Percentiles rank a stretch among this genome's conserved stretches.
phyloP scores from a whole-genome alignment of 352 stramenopile species.

The Thraustochytrium sp. region DNA sequence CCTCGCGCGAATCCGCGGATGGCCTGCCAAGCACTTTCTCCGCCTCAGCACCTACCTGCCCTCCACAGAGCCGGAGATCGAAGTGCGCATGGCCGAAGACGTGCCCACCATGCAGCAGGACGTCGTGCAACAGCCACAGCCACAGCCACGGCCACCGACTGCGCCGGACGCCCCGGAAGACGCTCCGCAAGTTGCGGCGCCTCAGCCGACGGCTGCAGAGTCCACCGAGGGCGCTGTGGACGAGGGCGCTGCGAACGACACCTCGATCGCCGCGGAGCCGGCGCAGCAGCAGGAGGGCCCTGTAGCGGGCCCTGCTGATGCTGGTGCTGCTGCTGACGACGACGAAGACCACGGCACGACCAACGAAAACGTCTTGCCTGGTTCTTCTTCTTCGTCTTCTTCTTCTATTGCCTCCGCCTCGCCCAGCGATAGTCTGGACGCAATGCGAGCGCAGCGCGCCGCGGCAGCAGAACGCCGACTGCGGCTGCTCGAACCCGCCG shows the following conservation, averaged over 20 bases:
- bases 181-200: no score
- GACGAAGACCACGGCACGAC: no score
- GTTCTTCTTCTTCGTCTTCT: no score
- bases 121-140: background rate
- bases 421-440: background rate
- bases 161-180: background rate
- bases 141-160: background rate
- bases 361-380: no score
- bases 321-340: no score
- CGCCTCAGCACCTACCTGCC: conserved; percentile 16
- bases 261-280: no score
- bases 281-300: no score
- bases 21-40: conserved; percentile 7
- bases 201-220: no score
- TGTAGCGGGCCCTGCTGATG: no score
- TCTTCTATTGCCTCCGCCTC: background rate
- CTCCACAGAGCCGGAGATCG: background rate
- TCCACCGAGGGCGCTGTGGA: no score
- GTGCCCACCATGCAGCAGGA: background rate
- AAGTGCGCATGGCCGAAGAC: background rate
- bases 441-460: background rate
- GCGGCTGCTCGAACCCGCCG: background rate
- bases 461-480: background rate
- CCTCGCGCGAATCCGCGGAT: conserved; percentile 38
- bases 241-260: no score